Evolutionary conservation across 345 rosid species (phyloP).

Genomic region (Durio zibethinus): DNA sequence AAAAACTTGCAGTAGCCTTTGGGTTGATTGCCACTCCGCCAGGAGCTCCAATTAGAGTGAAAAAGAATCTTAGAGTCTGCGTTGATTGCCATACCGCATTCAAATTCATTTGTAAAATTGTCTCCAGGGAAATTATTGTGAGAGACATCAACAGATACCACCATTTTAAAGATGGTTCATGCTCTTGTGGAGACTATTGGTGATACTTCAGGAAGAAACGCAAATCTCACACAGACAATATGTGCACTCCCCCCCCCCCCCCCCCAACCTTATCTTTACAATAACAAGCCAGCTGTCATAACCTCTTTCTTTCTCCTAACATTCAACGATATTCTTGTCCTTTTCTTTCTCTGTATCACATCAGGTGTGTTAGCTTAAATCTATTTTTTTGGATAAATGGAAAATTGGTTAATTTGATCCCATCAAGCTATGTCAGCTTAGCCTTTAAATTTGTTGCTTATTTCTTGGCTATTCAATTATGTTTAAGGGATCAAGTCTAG

Average conservation of each 20-base stretch:
- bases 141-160: conserved; percentile 65
- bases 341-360: not conserved
- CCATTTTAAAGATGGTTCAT: conserved; percentile 56
- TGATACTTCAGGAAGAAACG: conserved; percentile 9
- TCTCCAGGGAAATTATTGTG: conserved; percentile 54
- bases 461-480: not conserved
- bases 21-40: conserved; percentile 58
- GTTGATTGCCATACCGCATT: conserved; percentile 51
- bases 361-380: not conserved
- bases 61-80: conserved; percentile 64
- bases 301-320: too few relatives aligned
- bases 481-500: not conserved
- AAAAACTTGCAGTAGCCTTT: conserved; percentile 65
- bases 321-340: too few relatives aligned
- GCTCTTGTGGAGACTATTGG: conserved; percentile 73
- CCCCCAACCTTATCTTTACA: too few relatives aligned
- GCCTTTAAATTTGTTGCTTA: not conserved
- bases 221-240: not conserved
- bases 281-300: too few relatives aligned
- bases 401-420: not conserved
- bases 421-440: not conserved
- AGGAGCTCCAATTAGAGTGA: conserved; percentile 55
- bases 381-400: not conserved
- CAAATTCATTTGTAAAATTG: conserved; percentile 49
- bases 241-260: too few relatives aligned